Percentiles rank a stretch among this genome's conserved stretches.
Evolutionary conservation across 2,329 filamentous ascomycete species (phyloP).

Genomic region (Aspergillus sp.): DNA sequence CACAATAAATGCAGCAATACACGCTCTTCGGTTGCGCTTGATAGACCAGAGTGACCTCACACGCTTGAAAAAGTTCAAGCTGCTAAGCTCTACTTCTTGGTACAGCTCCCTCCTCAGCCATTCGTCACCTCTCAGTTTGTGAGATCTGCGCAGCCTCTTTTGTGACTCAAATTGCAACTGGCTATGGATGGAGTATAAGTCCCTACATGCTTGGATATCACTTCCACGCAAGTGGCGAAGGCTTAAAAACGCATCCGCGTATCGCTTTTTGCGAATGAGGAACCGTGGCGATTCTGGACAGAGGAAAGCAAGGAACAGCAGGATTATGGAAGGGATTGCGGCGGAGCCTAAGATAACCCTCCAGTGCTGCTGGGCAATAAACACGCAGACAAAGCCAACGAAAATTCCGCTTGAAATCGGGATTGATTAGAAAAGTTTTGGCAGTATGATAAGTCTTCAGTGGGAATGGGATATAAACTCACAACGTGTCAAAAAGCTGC

Average conservation of each 20-base stretch:
- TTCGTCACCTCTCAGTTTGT: too few relatives aligned
- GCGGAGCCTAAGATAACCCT: constrained; percentile 48
- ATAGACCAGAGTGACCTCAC: constrained; percentile 22
- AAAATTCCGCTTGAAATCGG: constrained; percentile 13
- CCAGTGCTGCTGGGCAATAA: constrained; percentile 37
- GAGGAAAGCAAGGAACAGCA: constrained; percentile 48
- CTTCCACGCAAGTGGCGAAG: constrained; percentile 36
- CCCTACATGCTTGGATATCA: constrained; percentile 34
- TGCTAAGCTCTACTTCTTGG: background rate
- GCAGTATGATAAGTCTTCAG: background rate
- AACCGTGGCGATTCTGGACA: constrained; percentile 45
- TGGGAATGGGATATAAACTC: background rate
- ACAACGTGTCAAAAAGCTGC: constrained; percentile 22
- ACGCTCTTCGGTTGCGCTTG: constrained; percentile 25
- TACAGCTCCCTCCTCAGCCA: background rate
- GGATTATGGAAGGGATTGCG: constrained; percentile 48
- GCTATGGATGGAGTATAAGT: constrained; percentile 36
- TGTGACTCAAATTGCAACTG: constrained; percentile 33
- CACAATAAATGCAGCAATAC: constrained; percentile 26
- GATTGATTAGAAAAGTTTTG: too few relatives aligned
- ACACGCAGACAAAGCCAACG: constrained; percentile 15
- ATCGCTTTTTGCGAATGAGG: constrained; percentile 33
- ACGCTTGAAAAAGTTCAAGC: constrained; percentile 17
- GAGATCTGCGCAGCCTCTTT: too few relatives aligned
- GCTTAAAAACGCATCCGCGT: constrained; percentile 30